Conservation (phyloP, 2,329 filamentous ascomycete genomes). For the Monosporascus ibericus region DNA sequence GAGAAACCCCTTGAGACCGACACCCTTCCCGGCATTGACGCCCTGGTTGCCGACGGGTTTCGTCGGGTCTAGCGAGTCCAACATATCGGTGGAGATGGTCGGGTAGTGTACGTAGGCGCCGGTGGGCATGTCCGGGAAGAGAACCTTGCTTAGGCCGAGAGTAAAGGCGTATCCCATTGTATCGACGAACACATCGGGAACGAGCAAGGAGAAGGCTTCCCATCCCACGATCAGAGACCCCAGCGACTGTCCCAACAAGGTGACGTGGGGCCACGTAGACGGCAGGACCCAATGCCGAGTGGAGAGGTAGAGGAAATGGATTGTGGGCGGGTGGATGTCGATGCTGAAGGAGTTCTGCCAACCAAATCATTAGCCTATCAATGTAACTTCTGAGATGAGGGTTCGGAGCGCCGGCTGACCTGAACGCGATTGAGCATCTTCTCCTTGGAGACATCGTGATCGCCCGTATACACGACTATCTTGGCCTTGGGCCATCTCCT, state of each 20-base stretch:
- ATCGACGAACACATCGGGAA: constrained; percentile 91
- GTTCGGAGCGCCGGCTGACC: constrained; percentile 36
- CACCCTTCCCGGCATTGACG: constrained; percentile 77
- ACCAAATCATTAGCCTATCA: background rate
- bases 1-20: constrained; percentile 59
- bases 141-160: constrained; percentile 71
- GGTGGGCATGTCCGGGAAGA: constrained; percentile 77
- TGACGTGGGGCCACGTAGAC: constrained; percentile 86
- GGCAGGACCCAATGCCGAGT: constrained; percentile 82
- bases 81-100: constrained; percentile 97
- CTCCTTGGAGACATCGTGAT: constrained; percentile 79
- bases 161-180: constrained; percentile 98
- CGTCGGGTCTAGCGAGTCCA: constrained; percentile 67
- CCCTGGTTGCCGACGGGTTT: constrained; percentile 57
- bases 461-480: constrained; percentile 91
- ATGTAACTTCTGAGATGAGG: background rate
- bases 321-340: constrained; percentile 70
- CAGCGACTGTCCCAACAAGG: constrained; percentile 85
- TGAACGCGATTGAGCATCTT: constrained; percentile 72
- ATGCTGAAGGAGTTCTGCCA: constrained; percentile 83
- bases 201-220: constrained; percentile 87
- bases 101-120: constrained; percentile 97
- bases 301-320: constrained; percentile 86
- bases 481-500: constrained; percentile 81
- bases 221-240: constrained; percentile 83